Evolutionary conservation across 2,329 filamentous ascomycete species (phyloP), one percentile per base, ranked within the genome.

Genomic region (Botrytis hyacinthi): DNA sequence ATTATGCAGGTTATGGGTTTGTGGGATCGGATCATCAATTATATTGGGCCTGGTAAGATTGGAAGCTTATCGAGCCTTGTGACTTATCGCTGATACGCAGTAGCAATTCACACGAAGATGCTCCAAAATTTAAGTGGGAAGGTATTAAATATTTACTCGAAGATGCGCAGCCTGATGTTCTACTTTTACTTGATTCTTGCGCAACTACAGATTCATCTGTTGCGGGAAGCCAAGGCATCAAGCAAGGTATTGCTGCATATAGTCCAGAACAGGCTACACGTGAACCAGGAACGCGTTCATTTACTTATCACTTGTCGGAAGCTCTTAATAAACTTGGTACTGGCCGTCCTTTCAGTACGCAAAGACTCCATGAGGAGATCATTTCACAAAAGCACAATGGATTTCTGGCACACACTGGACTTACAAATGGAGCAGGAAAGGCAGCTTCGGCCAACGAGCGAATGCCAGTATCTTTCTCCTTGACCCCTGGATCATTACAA

Each of bases 21-120:
- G 82, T 87, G 57, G 86, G 86, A n/a, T 77, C 84, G 18, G 88
- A 91, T 79, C 86, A 86, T 77, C 88, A 91, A 80, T 83, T 91
- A 40, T 91, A 90, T 80, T 91, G 89, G 89, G 88, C 89, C 73
- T 88, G 88, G 89, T 91, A 84, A 84, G 89, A 85, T 75, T 74
- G 74, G 59, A 69, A 51, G 42, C 66, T 37, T 62, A 32, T 60
- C 69, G 72, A 80, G 77, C 77, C 77, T 79, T 76, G 76, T 76
- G 67, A 71, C 70, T 68, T 42, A 73, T 74, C 73, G 74, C 84
- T 86, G 80, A 87, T 79, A 75, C n/a, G 51, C 62, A 65, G 70
- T 80, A 91, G 89, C 82, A 88, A 89, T 81, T 75, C 85, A 62
- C 84, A 85, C 65, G 86, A 88, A 75, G 87, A 89, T 78, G 85